Conservation (phyloP, 129 eudicot species). For the Erigeron canadensis region DNA sequence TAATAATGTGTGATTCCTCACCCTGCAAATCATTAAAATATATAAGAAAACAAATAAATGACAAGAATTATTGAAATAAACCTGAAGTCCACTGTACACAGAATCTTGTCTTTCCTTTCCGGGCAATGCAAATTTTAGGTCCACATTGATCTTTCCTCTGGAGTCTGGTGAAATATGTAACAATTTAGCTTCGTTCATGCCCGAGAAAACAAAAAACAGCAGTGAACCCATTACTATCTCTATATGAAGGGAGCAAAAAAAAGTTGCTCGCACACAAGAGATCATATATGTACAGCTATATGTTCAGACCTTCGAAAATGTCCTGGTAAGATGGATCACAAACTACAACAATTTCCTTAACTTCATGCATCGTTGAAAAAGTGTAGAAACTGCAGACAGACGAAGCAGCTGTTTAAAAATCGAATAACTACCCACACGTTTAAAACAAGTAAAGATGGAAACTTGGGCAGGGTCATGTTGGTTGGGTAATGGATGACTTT, state of each 20-base stretch:
- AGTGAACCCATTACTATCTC: not conserved
- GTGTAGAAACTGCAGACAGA: slow-evolving; percentile 77
- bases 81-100: slow-evolving; percentile 97
- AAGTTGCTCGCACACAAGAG: not conserved
- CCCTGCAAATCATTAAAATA: slow-evolving; percentile 5
- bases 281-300: not conserved
- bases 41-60: not conserved
- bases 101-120: slow-evolving; percentile 99
- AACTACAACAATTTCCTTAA: slow-evolving; percentile 95
- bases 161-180: slow-evolving; percentile 46
- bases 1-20: slow-evolving; percentile 12
- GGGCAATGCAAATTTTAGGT: slow-evolving; percentile 85
- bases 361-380: slow-evolving; percentile 82
- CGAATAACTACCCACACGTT: not conserved
- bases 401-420: not conserved
- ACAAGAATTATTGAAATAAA: slow-evolving; percentile 28
- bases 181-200: slow-evolving; percentile 3
- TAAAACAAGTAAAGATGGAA: not conserved
- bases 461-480: not conserved
- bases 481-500: slow-evolving; percentile 5
- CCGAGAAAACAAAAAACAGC: slow-evolving; percentile 2
- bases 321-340: slow-evolving; percentile 96
- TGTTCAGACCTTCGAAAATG: slow-evolving; percentile 78
- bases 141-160: slow-evolving; percentile 53
- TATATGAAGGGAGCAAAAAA: not conserved